Base-by-base conservation (phyloP, 2,329 filamentous ascomycete species). In the Penicillium sp. region DNA sequence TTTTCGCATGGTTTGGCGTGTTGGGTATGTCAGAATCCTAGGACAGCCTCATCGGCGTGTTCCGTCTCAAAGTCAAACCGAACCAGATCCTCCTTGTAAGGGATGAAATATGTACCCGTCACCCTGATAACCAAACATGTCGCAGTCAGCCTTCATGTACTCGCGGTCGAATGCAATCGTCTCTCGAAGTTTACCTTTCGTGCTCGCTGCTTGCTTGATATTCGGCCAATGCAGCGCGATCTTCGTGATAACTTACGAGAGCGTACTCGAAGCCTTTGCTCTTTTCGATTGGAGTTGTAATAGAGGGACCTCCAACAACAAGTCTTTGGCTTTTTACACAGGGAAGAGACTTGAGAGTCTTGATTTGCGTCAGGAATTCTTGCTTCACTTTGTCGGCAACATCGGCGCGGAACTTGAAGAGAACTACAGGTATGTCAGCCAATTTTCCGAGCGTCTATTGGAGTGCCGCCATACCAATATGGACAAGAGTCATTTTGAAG, bases 171-270 rank as follows among this genome's bases (percentile, higher is more conserved):
- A 14, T 36, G 5, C 34, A 36, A 7, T 7, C 16, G 5, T n/a
- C 4, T 36, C 11, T n/a, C n/a, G n/a, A n/a, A 1, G 53, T 66
- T 54, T 63, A 79, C 79, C 73, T 67, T 49, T 81, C 74, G 60
- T 84, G 81, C 53, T 84, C 80, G 3, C 72, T 67, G 47, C 79
- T 82, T 1, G 77, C 77, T 50, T 83, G 81, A 48, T 84, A 84
- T 43, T 75, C 75, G 1, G 71, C 76, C 52, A 84, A 58, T 0
- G 80, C 81, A 7, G 68, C 68, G 5, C 61, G 65, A 21, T 80
- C 67, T 4, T 75, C 62, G 45, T 83, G 82, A 18, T 78, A 82
- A 69, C 81, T 83, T 36, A 84, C 49, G 0, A 83, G 67, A 0
- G 79, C 77, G 53, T 77, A 77, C 10, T 84, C 72, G 45, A 76